A percentile compares a stretch with the other conserved stretches of the same genome.
These are phyloP conservation scores for Gastrolobium villosum DNA, from an alignment of 306 rosid genomes.

Conservation along the genomic window DNA sequence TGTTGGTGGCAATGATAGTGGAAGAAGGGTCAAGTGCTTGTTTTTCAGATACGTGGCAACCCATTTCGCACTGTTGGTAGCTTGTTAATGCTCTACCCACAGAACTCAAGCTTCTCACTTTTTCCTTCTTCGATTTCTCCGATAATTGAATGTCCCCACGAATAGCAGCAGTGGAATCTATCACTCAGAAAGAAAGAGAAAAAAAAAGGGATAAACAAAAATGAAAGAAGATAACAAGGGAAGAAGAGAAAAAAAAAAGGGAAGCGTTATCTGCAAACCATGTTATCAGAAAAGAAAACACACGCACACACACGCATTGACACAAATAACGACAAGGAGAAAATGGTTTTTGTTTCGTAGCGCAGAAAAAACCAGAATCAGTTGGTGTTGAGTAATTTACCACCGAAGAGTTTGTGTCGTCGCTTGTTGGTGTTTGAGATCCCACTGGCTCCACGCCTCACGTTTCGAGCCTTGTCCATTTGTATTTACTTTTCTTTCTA, in stretches of 20 bases:
- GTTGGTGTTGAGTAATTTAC: conserved; percentile 54
- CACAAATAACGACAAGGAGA: conserved; percentile 62
- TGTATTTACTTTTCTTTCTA: not conserved
- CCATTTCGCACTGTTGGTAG: conserved; percentile 57
- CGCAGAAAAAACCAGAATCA: conserved; percentile 41
- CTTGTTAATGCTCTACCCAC: conserved; percentile 54
- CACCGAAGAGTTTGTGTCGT: conserved; percentile 56
- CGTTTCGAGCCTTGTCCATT: conserved; percentile 68
- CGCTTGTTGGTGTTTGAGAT: conserved; percentile 47
- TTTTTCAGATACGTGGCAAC: conserved; percentile 52
- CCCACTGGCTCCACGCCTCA: conserved; percentile 69
- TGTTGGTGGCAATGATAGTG: conserved; percentile 43
- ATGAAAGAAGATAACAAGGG: conserved; percentile 35
- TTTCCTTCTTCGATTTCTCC: conserved; percentile 72
- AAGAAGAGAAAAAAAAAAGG: conserved; percentile 10
- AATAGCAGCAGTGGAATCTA: conserved; percentile 43
- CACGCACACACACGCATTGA: not conserved
- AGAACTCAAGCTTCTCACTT: conserved; percentile 68
- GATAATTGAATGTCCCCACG: conserved; percentile 49
- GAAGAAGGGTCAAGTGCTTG: conserved; percentile 39
- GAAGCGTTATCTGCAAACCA: conserved; percentile 59
- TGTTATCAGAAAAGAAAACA: conserved; percentile 47
- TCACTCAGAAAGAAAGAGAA: conserved; percentile 2
- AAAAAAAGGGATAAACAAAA: not conserved
- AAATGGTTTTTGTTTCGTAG: conserved; percentile 55